These are phyloP conservation scores for Mycotypha africana DNA, from an alignment of 371 early-diverging fungal genomes.

Conservation along the genomic window DNA sequence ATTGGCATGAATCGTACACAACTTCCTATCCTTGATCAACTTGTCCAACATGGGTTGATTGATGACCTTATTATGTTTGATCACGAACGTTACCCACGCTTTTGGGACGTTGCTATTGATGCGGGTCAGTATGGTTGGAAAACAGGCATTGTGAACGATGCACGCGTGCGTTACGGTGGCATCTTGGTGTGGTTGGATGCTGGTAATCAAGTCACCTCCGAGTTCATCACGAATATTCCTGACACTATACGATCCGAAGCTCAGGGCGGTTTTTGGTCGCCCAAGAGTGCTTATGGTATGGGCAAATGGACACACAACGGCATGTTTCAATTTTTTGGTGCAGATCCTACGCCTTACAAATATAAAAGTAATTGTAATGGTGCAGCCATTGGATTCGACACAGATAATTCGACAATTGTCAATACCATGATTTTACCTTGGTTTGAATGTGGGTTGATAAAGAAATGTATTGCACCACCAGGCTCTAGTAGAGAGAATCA, in stretches of 20 bases:
- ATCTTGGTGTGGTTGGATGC: constrained; percentile 58
- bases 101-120: constrained; percentile 56
- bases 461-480: constrained; percentile 60
- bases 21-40: constrained; percentile 38
- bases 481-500: constrained; percentile 57
- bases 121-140: constrained; percentile 69
- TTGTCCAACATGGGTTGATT: constrained; percentile 31
- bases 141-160: constrained; percentile 57
- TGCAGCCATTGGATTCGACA: constrained; percentile 57
- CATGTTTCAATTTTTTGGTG: constrained; percentile 49
- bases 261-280: constrained; percentile 53
- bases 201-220: constrained; percentile 51
- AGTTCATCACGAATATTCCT: constrained; percentile 44
- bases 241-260: constrained; percentile 26
- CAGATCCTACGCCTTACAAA: constrained; percentile 30
- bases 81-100: constrained; percentile 49
- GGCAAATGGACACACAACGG: constrained; percentile 55
- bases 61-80: constrained; percentile 50
- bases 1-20: constrained; percentile 50
- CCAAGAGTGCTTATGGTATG: constrained; percentile 46
- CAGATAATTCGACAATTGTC: constrained; percentile 38
- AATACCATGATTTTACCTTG: constrained; percentile 46
- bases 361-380: constrained; percentile 59
- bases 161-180: constrained; percentile 43
- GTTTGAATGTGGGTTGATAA: constrained; percentile 49